phyloP scores from a whole-genome alignment of 2,329 filamentous ascomycete genomes.

The Alternaria atra region DNA sequence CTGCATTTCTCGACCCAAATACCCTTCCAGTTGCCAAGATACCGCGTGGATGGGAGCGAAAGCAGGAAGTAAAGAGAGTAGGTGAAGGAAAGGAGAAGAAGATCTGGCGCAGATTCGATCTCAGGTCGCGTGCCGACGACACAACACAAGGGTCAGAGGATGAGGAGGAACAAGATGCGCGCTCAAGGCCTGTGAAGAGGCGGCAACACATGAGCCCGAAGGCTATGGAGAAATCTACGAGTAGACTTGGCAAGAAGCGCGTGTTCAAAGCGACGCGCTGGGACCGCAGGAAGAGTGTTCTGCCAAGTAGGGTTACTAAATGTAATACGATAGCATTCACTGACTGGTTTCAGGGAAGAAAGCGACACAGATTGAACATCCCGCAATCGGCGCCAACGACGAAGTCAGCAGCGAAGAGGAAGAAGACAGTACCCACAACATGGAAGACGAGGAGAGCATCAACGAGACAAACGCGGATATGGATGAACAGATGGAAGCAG shows the following conservation, averaged over 20 bases:
- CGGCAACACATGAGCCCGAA: conserved; percentile 50
- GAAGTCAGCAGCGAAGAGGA: conserved; percentile 16
- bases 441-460: conserved; percentile 24
- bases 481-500: background rate
- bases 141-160: conserved; percentile 26
- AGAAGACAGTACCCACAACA: conserved; percentile 21
- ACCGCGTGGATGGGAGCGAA: conserved; percentile 60
- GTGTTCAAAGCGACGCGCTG: conserved; percentile 49
- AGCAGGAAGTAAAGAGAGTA: conserved; percentile 53
- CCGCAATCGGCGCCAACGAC: conserved; percentile 11
- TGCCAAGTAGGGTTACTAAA: conserved; percentile 38
- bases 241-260: conserved; percentile 35
- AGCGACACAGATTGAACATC: conserved; percentile 6
- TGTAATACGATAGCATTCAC: background rate
- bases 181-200: conserved; percentile 57
- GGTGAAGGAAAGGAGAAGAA: conserved; percentile 53
- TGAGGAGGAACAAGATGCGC: conserved; percentile 42
- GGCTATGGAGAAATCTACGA: conserved; percentile 40
- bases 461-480: conserved; percentile 13
- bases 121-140: conserved; percentile 38
- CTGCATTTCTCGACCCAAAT: conserved; percentile 52
- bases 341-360: conserved; percentile 42
- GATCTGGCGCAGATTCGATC: conserved; percentile 57
- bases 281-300: conserved; percentile 47
- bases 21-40: conserved; percentile 54